These are phyloP conservation scores for Lachnellula occidentalis DNA, from an alignment of 2,329 filamentous ascomycete genomes.

Conservation along the genomic window DNA sequence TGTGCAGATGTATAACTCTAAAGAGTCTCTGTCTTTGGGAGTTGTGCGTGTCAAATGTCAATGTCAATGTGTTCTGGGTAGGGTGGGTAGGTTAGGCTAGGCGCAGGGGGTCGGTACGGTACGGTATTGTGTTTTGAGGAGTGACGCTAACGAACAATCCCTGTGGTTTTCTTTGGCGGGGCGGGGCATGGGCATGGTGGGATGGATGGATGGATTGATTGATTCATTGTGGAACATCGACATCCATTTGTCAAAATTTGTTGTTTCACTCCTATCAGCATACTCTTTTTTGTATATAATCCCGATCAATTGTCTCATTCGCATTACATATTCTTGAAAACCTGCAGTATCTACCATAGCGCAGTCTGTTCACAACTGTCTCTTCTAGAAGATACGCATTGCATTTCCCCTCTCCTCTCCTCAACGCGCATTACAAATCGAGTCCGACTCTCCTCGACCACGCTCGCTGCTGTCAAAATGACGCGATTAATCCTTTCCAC, in stretches of 20 bases:
- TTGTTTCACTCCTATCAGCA: not conserved
- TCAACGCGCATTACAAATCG: not conserved
- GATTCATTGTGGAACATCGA: not conserved
- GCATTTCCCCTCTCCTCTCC: not conserved
- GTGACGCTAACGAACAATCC: not conserved
- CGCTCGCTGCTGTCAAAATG: slow-evolving; percentile 34
- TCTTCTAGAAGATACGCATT: not conserved
- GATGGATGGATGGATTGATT: too few species aligned
- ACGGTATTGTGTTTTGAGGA: not conserved
- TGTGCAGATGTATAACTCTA: slow-evolving; percentile 13
- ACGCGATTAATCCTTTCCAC: slow-evolving; percentile 83
- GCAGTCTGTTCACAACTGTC: not conserved
- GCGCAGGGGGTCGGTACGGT: not conserved
- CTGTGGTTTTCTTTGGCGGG: not conserved
- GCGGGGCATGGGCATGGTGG: not conserved
- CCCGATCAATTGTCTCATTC: not conserved
- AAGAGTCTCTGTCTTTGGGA: not conserved
- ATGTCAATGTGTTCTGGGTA: not conserved
- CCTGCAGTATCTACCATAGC: not conserved
- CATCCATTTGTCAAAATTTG: not conserved
- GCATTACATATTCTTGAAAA: not conserved
- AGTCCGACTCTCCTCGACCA: not conserved
- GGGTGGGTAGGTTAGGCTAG: not conserved
- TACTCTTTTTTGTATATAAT: not conserved
- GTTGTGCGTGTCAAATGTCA: not conserved